Base-by-base conservation (phyloP, 257 asterid species). In the Salvia splendens region DNA sequence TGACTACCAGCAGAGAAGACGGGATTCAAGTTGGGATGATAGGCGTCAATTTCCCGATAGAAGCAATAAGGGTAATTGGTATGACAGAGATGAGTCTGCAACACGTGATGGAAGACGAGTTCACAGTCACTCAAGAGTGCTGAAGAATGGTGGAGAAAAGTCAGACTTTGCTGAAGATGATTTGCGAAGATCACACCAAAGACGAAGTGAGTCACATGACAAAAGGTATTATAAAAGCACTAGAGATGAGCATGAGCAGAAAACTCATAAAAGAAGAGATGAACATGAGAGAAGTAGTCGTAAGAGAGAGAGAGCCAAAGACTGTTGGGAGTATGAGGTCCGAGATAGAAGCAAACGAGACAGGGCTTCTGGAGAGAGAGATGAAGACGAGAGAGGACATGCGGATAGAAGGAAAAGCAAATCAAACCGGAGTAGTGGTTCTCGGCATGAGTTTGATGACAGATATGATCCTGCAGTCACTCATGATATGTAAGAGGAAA, bases 381-480 rank as follows among this genome's bases (percentile, higher is more conserved):
- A 71, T 55, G 77, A 65, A 64, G 77, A 81, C 7, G 17, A 67
- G 42, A 38, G 72, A 45, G 32, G 72, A 57, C 33, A 52, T 15
- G 63, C 14, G 5, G 75, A 72, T 38, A 64, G 64, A 28, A 55
- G 65, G 82, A 65, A 51, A 67, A 65, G 79, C 12, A 74, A 68
- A 64, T 28, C 63, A 46, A 55, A 42, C 43, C 72, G 58, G 60
- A 56, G 30, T 64, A 73, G 74, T 24, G 73, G 65, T 69, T 81
- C 86, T 47, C 73, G 46, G 15, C 69, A 45, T 56, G 82, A 81
- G 67, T 84, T 87, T 76, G 85, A 77, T 59, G 98, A 92, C 77
- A 78, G 96, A 83, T 87, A 89, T 70, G 82, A 83, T 79, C 95
- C 97, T 73, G 55, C 81, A 50, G 79, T 70, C 64, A 77, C 80